A percentile compares a stretch with the other conserved stretches of the same genome.
These are phyloP conservation scores for Blyttiomyces sp. DNA, from an alignment of 371 early-diverging fungal genomes.

Conservation along the genomic window DNA sequence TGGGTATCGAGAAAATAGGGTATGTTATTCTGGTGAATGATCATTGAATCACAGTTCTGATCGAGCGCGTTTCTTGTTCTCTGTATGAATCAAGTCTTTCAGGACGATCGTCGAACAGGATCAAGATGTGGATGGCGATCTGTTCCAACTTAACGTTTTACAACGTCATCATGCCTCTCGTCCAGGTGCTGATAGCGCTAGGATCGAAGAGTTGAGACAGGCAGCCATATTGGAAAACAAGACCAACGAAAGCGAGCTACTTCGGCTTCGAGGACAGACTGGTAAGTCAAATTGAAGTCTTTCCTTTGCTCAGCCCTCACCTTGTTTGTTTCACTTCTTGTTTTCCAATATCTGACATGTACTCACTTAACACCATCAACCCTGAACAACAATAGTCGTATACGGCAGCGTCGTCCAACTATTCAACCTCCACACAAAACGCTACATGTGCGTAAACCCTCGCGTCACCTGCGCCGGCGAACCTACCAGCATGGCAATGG, in stretches of 20 bases:
- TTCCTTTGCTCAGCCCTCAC: no score
- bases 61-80: neutral
- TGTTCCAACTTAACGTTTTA: conserved; percentile 9
- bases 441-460: conserved; percentile 48
- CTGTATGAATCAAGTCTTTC: conserved; percentile 17
- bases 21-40: neutral
- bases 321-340: neutral
- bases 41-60: neutral
- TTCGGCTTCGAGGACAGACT: conserved; percentile 15
- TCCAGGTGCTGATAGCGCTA: conserved; percentile 1
- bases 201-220: conserved; percentile 10
- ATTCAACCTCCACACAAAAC: conserved; percentile 44
- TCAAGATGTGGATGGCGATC: conserved; percentile 28
- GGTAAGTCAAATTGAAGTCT: neutral
- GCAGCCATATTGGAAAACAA: conserved; percentile 17
- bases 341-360: no score
- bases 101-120: conserved; percentile 10
- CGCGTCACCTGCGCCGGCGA: conserved; percentile 43
- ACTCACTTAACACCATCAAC: neutral
- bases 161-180: conserved; percentile 8
- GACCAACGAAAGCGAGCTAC: conserved; percentile 22
- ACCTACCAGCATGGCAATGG: conserved; percentile 40
- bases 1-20: conserved; percentile 19
- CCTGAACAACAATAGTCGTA: conserved; percentile 23
- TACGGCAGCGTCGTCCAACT: conserved; percentile 56